Evolutionary conservation across 1,139 yeast species (phyloP).

Genomic region (Geotrichum restrictum): DNA sequence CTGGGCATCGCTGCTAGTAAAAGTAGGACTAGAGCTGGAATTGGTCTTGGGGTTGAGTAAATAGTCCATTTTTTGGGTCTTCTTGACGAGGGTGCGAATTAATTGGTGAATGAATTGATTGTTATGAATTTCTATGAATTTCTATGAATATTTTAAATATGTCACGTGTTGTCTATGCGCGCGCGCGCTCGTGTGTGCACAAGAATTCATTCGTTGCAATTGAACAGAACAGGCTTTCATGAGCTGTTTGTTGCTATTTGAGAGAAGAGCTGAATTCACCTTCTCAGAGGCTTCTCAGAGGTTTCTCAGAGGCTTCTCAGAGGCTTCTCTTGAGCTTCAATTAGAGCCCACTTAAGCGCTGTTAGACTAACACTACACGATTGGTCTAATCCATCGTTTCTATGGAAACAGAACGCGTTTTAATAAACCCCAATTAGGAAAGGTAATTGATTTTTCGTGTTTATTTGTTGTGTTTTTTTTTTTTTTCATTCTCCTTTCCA

Average conservation of each 20-base stretch:
- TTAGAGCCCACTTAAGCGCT: no score
- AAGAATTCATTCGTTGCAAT: no score
- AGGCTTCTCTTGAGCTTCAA: no score
- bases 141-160: neutral
- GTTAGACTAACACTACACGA: no score
- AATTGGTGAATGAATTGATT: neutral
- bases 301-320: no score
- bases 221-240: no score
- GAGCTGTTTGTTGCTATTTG: no score
- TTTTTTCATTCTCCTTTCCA: conserved; percentile 4
- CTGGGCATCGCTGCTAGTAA: conserved; percentile 24
- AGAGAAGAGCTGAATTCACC: no score
- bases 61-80: conserved; percentile 2
- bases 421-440: conserved; percentile 12
- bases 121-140: neutral
- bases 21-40: conserved; percentile 13
- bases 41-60: neutral
- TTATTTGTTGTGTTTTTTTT: conserved; percentile 7
- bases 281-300: no score
- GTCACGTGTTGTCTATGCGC: conserved; percentile 2
- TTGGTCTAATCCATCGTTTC: no score
- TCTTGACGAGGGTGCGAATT: no score
- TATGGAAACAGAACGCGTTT: conserved; percentile 1
- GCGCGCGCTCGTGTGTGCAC: no score
- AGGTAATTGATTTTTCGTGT: conserved; percentile 17